phyloP scores from a whole-genome alignment of 805 yeast species.

The Ogataea trehalophila region DNA sequence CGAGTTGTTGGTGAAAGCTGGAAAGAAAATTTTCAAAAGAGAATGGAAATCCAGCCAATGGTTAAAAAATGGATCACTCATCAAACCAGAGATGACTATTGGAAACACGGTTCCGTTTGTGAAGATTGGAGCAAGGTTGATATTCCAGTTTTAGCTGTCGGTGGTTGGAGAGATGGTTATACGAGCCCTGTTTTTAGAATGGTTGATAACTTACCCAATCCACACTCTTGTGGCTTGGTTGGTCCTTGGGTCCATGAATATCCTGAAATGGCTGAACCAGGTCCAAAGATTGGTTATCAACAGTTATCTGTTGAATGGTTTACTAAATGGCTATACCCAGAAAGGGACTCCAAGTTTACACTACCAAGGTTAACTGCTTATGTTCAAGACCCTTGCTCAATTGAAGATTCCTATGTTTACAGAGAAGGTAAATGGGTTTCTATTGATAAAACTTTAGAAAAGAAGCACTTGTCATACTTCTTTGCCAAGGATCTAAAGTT shows the following conservation, averaged over 20 bases:
- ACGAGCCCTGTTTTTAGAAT: slow-evolving; percentile 41
- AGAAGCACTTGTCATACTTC: slow-evolving; percentile 13
- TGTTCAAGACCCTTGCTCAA: slow-evolving; percentile 38
- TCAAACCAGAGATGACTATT: slow-evolving; percentile 40
- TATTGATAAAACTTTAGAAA: slow-evolving; percentile 11
- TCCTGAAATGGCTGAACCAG: slow-evolving; percentile 44
- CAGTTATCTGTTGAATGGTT: slow-evolving; percentile 40
- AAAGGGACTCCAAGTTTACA: slow-evolving; percentile 18
- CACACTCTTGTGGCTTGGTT: slow-evolving; percentile 33
- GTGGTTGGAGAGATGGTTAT: slow-evolving; percentile 47
- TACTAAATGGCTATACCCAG: slow-evolving; percentile 33
- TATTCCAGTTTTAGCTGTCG: slow-evolving; percentile 40
- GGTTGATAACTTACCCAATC: slow-evolving; percentile 37
- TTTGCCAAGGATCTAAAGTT: slow-evolving; percentile 11
- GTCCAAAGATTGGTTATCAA: slow-evolving; percentile 40
- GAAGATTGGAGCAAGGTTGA: slow-evolving; percentile 36
- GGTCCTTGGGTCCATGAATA: slow-evolving; percentile 49
- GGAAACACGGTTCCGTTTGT: slow-evolving; percentile 45
- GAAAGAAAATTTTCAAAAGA: slow-evolving; percentile 37
- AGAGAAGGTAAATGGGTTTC: slow-evolving; percentile 40
- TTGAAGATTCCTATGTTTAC: slow-evolving; percentile 32
- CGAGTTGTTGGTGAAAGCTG: slow-evolving; percentile 34
- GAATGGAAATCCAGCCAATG: slow-evolving; percentile 37
- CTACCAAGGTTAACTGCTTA: slow-evolving; percentile 37
- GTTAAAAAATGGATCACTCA: slow-evolving; percentile 38